Conservation (phyloP, 345 rosid genomes). For the Pugionium cornutum region DNA sequence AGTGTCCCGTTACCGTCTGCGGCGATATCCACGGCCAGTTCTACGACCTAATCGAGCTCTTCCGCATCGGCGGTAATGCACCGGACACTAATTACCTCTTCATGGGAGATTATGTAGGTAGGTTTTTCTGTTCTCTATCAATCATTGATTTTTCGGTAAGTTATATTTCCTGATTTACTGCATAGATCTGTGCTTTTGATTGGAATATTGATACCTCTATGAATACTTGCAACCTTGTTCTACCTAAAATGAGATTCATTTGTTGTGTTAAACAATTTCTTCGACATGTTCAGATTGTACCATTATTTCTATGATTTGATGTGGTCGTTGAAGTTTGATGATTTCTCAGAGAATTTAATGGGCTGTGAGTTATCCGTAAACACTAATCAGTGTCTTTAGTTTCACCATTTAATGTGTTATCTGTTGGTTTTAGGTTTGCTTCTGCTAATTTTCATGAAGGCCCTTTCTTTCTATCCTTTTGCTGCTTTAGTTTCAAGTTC, state of each 20-base stretch:
- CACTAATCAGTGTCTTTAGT: neutral
- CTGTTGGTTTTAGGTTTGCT: neutral
- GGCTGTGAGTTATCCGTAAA: neutral
- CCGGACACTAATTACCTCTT: conserved; percentile 98
- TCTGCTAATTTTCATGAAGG: neutral
- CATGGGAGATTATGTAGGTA: conserved; percentile 99
- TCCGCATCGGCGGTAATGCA: conserved; percentile 90
- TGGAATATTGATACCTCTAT: neutral
- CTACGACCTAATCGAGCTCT: conserved; percentile 96
- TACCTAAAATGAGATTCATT: conserved; percentile 11
- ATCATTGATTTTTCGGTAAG: neutral
- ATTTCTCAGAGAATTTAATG: neutral
- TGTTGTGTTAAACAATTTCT: neutral
- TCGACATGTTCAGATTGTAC: neutral
- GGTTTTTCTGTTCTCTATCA: conserved; percentile 36
- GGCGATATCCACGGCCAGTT: conserved; percentile 95
- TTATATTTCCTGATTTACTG: neutral
- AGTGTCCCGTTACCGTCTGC: conserved; percentile 56
- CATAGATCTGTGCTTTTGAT: conserved; percentile 1
- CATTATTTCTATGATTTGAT: neutral
- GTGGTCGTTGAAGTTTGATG: neutral
- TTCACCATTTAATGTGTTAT: conserved; percentile 14
- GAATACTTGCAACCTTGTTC: neutral
- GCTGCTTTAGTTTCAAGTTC: neutral
- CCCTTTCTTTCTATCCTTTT: neutral